Evolutionary conservation across 2,329 filamentous ascomycete species (phyloP).

Genomic region (Ophiostoma sp.): DNA sequence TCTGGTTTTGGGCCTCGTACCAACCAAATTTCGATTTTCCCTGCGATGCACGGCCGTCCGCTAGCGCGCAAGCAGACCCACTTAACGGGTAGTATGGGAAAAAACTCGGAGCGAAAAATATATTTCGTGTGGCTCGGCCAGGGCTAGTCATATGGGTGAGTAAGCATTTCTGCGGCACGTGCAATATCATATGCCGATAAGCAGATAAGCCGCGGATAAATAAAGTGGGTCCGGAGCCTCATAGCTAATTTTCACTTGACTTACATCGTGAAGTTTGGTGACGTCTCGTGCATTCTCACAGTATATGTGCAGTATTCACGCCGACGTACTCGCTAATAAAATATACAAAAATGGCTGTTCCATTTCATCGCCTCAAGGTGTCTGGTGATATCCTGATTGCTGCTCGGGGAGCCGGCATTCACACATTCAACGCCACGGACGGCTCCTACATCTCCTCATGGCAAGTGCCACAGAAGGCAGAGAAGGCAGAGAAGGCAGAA

Average conservation of each 20-base stretch:
- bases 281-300: background rate
- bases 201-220: background rate
- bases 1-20: background rate
- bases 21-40: slow-evolving; percentile 11
- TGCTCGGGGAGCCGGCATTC: slow-evolving; percentile 66
- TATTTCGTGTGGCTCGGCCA: slow-evolving; percentile 18
- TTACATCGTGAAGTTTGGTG: slow-evolving; percentile 8
- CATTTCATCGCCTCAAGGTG: slow-evolving; percentile 59
- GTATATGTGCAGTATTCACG: background rate
- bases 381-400: slow-evolving; percentile 61
- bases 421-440: slow-evolving; percentile 57
- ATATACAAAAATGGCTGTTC: slow-evolving; percentile 34
- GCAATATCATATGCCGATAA: background rate
- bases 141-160: background rate
- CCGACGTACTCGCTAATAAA: background rate
- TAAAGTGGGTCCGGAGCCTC: background rate
- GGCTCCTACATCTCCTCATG: slow-evolving; percentile 58
- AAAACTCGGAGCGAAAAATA: slow-evolving; percentile 9
- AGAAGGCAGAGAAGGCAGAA: slow-evolving; percentile 21
- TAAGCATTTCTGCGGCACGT: background rate
- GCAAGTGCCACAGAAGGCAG: slow-evolving; percentile 39
- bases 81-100: background rate
- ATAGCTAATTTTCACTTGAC: slow-evolving; percentile 14
- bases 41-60: background rate
- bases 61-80: background rate